phyloP scores from a whole-genome alignment of 352 stramenopile genomes.

The Pythium aphanidermatum region DNA sequence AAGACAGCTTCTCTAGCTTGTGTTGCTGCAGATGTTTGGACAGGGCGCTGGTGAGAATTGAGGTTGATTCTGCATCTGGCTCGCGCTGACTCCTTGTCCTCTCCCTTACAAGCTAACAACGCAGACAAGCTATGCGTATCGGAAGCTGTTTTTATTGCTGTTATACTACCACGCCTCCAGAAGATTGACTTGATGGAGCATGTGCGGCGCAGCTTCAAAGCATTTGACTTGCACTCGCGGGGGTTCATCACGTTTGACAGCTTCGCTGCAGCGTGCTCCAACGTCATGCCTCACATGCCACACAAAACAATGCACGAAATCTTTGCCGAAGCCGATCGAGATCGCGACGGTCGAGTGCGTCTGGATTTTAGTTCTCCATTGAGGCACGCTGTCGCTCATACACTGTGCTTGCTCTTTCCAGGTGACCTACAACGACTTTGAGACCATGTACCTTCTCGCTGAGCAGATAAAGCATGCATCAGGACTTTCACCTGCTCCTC shows the following conservation, averaged over 20 bases:
- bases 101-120: not conserved
- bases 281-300: slow-evolving; percentile 33
- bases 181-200: slow-evolving; percentile 50
- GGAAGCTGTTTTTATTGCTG: slow-evolving; percentile 16
- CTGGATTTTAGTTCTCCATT: too few species aligned
- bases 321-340: slow-evolving; percentile 52
- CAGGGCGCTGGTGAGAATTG: too few species aligned
- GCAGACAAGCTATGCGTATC: slow-evolving; percentile 20
- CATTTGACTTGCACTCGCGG: slow-evolving; percentile 45
- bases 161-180: slow-evolving; percentile 26
- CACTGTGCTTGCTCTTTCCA: too few species aligned
- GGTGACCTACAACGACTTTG: slow-evolving; percentile 67
- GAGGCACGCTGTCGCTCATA: too few species aligned
- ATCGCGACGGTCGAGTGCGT: slow-evolving; percentile 46
- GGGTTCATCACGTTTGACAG: slow-evolving; percentile 60
- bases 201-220: slow-evolving; percentile 56
- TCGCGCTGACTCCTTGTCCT: not conserved
- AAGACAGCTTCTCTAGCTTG: slow-evolving; percentile 22
- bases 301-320: slow-evolving; percentile 23
- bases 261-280: slow-evolving; percentile 40
- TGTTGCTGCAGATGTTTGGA: slow-evolving; percentile 57
- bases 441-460: slow-evolving; percentile 47
- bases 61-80: too few species aligned
- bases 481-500: too few species aligned
- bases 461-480: slow-evolving; percentile 22